phyloP scores from a whole-genome alignment of 2,329 filamentous ascomycete species.

The Stenocarpella maydis region DNA sequence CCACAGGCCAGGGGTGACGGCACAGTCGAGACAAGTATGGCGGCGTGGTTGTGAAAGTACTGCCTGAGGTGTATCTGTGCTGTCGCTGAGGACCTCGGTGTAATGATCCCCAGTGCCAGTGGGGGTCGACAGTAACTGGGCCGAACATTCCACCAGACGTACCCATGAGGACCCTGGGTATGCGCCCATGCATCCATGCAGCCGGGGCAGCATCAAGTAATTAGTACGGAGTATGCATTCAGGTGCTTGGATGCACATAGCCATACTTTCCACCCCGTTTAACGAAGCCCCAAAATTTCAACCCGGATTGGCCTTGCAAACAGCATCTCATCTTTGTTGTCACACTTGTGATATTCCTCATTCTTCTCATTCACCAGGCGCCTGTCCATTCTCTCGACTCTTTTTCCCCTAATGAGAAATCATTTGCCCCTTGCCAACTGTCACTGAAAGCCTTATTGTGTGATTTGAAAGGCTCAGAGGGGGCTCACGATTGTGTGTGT shows the following conservation, averaged over 20 bases:
- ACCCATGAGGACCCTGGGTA: no score
- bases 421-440: not conserved
- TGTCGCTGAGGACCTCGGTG: no score
- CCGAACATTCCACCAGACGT: no score
- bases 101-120: no score
- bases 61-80: no score
- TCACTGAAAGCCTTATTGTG: conserved; percentile 11
- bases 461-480: not conserved
- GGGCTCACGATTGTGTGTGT: not conserved
- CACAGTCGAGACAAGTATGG: not conserved
- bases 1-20: no score
- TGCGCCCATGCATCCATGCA: not conserved
- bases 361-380: not conserved
- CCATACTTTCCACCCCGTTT: conserved; percentile 28
- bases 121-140: no score
- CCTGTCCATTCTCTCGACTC: not conserved
- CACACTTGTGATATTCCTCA: conserved; percentile 7
- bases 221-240: no score
- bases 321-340: conserved; percentile 3
- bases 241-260: not conserved
- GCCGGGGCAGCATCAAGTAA: no score
- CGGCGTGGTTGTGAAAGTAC: no score
- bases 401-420: not conserved
- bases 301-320: conserved; percentile 9
- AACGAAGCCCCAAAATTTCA: conserved; percentile 27